A percentile compares a stretch with the other conserved stretches of the same genome.
These are phyloP conservation scores for Jimgerdemannia flammicorona DNA, from an alignment of 192 early-diverging fungal genomes.

Conservation along the genomic window DNA sequence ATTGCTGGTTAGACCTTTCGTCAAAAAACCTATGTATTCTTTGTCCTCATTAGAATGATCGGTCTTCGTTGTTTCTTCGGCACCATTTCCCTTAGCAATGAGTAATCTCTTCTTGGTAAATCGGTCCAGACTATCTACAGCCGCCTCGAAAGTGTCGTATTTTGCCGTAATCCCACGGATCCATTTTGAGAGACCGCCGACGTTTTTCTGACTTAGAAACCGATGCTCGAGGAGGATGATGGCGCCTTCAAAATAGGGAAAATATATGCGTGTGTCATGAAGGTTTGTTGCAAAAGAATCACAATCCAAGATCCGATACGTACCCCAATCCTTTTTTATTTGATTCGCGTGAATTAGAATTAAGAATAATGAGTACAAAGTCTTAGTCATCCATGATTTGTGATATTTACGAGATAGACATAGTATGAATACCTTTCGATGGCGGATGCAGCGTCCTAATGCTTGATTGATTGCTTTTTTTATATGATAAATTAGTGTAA, in stretches of 20 bases:
- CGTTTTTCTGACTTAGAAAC: slow-evolving; percentile 42
- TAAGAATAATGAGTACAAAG: background rate
- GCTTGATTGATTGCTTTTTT: slow-evolving; percentile 31
- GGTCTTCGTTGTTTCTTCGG: background rate
- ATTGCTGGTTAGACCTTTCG: background rate
- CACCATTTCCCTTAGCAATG: background rate
- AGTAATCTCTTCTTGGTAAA: background rate
- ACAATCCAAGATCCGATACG: background rate
- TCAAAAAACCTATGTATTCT: background rate
- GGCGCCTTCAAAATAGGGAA: slow-evolving; percentile 37
- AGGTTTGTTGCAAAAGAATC: slow-evolving; percentile 24
- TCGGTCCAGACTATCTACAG: background rate
- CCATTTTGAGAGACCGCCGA: slow-evolving; percentile 65
- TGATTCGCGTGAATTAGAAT: background rate
- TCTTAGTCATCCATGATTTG: background rate
- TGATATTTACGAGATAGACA: background rate
- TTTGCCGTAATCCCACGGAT: slow-evolving; percentile 28
- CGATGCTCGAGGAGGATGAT: slow-evolving; percentile 55
- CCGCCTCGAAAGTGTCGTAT: background rate
- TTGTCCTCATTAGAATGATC: background rate
- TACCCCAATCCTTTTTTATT: background rate
- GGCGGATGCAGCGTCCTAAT: slow-evolving; percentile 30
- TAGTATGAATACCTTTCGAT: slow-evolving; percentile 14
- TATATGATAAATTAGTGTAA: background rate
- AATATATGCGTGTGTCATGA: background rate